Base-by-base conservation (phyloP, 352 stramenopile genomes). In the Phytophthora capsici region DNA sequence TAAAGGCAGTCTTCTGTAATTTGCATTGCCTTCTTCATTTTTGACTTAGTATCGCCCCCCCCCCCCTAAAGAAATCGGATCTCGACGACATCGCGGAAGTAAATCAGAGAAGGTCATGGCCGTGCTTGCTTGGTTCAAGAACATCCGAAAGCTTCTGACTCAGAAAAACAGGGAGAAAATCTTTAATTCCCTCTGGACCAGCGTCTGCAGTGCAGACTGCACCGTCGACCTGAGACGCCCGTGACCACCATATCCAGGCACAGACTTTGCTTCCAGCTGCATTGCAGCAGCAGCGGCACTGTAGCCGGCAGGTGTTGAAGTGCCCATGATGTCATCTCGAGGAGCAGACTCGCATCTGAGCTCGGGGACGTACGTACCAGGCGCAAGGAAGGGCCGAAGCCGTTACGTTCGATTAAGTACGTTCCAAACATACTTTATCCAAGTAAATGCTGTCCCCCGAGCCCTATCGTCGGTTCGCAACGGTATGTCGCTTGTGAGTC, bases 401-500 rank as follows among this genome's bases (percentile, higher is more conserved):
- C 17, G 23, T 10, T 46, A n/a, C 43, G 17, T 8, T 26, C n/a
- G 13, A 43, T 43, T 43, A 43, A 43, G 36, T 43, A 43, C 14
- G 52, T 43, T 50, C 6, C 9, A 20, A 1, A 1, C 34, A 64
- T 71, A 71, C 34, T 68, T 55, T 48, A 34, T 1, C 12, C 19
- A 59, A 75, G 61, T 61, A 9, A 34, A 14, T 12, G 28, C 28
- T 3, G 28, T 14, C 28, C 28, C 25, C 28, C 10, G 28, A 34
- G 28, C 28, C 28, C 28, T 34, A 34, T 74, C 61, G 61, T 67
- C 44, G 62, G 26, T 37, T 61, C 43, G 55, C 22, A 34, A 34
- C 28, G 67, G 34, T 28, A 73, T 71, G 62, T 75, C 62, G 50
- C 61, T 60, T 62, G 60, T 40, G 41, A 62, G 48, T 60, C 60